phyloP scores from a whole-genome alignment of 768 basidiomycete genomes.

The Auricularia sp. region DNA sequence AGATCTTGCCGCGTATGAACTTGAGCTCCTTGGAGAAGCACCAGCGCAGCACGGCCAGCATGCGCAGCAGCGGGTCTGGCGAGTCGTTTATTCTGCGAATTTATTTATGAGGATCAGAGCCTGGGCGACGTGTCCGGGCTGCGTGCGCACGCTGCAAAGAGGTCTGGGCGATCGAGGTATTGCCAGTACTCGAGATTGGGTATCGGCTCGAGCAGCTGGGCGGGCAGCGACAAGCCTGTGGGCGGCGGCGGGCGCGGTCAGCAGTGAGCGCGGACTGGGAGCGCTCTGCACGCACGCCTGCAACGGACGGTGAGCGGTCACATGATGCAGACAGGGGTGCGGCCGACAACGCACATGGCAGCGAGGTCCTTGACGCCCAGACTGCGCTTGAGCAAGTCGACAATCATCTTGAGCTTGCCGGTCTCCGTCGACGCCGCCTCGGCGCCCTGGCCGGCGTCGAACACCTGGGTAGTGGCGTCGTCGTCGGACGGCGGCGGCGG shows the following conservation, averaged over 20 bases:
- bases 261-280: not conserved
- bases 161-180: slow-evolving; percentile 82
- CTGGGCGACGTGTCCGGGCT: not conserved
- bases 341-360: slow-evolving; percentile 55
- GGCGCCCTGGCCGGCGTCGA: not conserved
- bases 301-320: slow-evolving; percentile 4
- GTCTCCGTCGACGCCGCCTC: slow-evolving; percentile 49
- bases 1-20: slow-evolving; percentile 82
- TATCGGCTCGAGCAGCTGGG: slow-evolving; percentile 85
- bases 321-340: not conserved
- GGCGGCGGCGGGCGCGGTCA: slow-evolving; percentile 3
- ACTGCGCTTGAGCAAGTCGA: slow-evolving; percentile 83
- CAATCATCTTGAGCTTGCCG: slow-evolving; percentile 88
- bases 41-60: slow-evolving; percentile 86
- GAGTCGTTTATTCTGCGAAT: slow-evolving; percentile 76
- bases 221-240: slow-evolving; percentile 83
- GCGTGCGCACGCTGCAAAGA: slow-evolving; percentile 74
- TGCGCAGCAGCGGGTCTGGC: slow-evolving; percentile 84
- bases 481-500: not conserved
- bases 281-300: not conserved
- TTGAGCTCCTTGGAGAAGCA: slow-evolving; percentile 90
- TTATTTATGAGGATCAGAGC: not conserved
- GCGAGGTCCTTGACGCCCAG: slow-evolving; percentile 94
- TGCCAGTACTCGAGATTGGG: slow-evolving; percentile 95
- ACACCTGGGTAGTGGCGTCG: not conserved